Evolutionary conservation across 2,329 filamentous ascomycete genomes (phyloP), one percentile per base, ranked within the genome.

Genomic region (Chaetomium sp.): DNA sequence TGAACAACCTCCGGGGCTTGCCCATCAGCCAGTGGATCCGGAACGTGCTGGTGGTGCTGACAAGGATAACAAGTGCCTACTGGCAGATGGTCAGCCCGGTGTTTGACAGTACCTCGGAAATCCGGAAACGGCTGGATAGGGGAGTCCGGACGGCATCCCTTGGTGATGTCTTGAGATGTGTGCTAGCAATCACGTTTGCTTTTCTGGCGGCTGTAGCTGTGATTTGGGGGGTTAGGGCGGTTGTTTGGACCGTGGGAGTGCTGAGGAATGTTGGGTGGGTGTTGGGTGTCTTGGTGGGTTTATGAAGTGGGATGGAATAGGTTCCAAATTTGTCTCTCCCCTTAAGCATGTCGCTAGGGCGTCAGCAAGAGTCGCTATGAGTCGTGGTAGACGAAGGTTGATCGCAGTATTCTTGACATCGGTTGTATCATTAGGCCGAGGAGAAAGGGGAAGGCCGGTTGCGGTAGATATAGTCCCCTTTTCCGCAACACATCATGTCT

Each of bases 51-150:
- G 5, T 49, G 34, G 40, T 67, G 34, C 47, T 62, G 38, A 53
- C 38, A 43, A 27, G 43, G 41, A 32, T 59, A 32, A 45, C 56
- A 41, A 32, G 43, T 32, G 58, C 49, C 34, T 76, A 74, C 62
- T 74, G 67, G 71, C 56, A 53, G 42, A 57, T 70, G 10, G 67
- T 76, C 12, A 62, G 62, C 49, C 74, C 73, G 2, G 71, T 75
- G 10, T 73, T 77, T 55, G 63, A 74, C 61, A 59, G 61, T 6
- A 60, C 66, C 2, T 76, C 74, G 34, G 63, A 67, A 36, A 65
- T 71, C 53, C 71, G 72, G 34, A 52, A 50, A 40, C 55, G 67
- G 50, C 61, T 68, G 11, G 58, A 62, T 33, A 27, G 19, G 19
- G 19, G 52, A 45, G 32, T 61, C 64, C 4, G 47, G 53, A 27